phyloP scores from a whole-genome alignment of 768 basidiomycete species.

The Daedaleopsis nitida region DNA sequence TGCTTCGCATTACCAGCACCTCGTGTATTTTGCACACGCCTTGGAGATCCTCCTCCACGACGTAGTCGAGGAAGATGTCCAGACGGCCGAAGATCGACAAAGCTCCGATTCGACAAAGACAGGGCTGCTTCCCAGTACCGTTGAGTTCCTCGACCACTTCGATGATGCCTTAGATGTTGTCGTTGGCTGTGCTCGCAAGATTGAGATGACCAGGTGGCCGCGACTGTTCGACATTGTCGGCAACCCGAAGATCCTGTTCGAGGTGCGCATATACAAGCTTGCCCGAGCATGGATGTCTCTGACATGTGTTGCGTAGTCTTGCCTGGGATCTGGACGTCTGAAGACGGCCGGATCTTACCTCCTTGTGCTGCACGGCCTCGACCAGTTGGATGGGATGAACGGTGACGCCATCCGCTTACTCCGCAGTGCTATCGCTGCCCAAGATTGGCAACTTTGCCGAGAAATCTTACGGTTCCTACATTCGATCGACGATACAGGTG shows the following conservation, averaged over 20 bases:
- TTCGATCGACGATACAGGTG: constrained; percentile 87
- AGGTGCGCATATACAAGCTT: constrained; percentile 51
- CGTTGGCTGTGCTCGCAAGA: constrained; percentile 95
- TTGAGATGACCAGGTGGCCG: constrained; percentile 89
- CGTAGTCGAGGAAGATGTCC: constrained; percentile 83
- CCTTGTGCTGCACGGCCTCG: constrained; percentile 90
- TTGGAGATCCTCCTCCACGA: constrained; percentile 93
- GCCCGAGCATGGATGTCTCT: not conserved
- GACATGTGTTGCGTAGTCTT: constrained; percentile 50
- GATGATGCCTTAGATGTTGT: constrained; percentile 90
- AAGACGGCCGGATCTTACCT: constrained; percentile 93
- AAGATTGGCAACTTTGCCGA: constrained; percentile 90
- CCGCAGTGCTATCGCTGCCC: constrained; percentile 68
- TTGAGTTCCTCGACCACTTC: constrained; percentile 95
- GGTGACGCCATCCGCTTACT: constrained; percentile 83
- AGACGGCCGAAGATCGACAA: constrained; percentile 29
- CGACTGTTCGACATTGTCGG: constrained; percentile 89
- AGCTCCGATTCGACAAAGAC: constrained; percentile 21
- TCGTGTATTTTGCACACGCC: constrained; percentile 92
- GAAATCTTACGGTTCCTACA: constrained; percentile 92
- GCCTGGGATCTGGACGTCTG: constrained; percentile 68
- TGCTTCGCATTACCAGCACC: constrained; percentile 81
- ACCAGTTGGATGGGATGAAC: constrained; percentile 80
- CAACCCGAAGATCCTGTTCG: constrained; percentile 87
- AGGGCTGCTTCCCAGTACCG: constrained; percentile 60